Evolutionary conservation across 2,329 filamentous ascomycete species (phyloP).

Genomic region (Hypoxylon sp.): DNA sequence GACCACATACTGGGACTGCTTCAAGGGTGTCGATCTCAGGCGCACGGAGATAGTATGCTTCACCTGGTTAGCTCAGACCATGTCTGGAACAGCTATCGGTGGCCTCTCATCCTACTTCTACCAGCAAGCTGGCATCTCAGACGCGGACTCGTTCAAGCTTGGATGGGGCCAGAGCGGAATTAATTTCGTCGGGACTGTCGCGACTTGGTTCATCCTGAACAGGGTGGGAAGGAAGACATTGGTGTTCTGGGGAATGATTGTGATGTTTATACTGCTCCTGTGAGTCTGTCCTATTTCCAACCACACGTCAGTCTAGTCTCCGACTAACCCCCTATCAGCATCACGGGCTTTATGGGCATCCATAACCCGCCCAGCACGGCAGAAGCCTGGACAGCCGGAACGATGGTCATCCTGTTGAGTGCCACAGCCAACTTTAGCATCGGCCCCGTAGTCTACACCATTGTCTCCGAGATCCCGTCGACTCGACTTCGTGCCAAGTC

Average conservation of each 20-base stretch:
- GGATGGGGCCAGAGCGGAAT: conserved; percentile 56
- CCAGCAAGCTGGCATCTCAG: conserved; percentile 54
- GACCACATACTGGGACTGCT: conserved; percentile 58
- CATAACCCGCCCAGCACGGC: conserved; percentile 56
- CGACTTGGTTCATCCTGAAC: conserved; percentile 58
- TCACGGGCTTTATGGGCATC: conserved; percentile 52
- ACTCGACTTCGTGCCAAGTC: conserved; percentile 61
- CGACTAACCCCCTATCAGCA: conserved; percentile 32
- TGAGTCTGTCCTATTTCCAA: conserved; percentile 50
- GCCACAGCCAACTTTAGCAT: conserved; percentile 61
- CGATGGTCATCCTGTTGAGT: conserved; percentile 59
- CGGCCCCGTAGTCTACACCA: conserved; percentile 61
- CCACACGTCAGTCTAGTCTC: background rate
- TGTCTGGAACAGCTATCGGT: conserved; percentile 52
- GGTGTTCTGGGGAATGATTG: conserved; percentile 57
- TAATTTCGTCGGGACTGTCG: conserved; percentile 57
- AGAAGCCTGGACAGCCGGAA: conserved; percentile 58
- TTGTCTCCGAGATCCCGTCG: conserved; percentile 63
- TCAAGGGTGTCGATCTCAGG: conserved; percentile 56
- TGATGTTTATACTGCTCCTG: conserved; percentile 57
- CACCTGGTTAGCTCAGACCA: conserved; percentile 52
- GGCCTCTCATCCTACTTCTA: conserved; percentile 55
- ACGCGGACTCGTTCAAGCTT: conserved; percentile 52
- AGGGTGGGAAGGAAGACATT: conserved; percentile 57
- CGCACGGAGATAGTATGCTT: conserved; percentile 55